These are phyloP conservation scores for Priceomyces melissophilus DNA, from an alignment of 805 yeast species.

Conservation along the genomic window DNA sequence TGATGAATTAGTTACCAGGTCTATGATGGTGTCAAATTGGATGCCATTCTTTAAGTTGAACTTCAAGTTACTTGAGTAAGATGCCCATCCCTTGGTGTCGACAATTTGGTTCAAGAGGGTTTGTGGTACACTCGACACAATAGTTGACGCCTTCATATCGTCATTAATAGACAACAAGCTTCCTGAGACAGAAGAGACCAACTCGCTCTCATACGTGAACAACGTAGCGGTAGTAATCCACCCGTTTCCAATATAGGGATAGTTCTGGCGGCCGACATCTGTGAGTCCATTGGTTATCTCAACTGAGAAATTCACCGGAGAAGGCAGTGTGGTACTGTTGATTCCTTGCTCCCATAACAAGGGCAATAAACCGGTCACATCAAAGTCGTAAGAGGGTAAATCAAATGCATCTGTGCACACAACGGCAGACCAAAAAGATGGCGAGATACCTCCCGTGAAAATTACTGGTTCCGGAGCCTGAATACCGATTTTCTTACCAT, in stretches of 20 bases:
- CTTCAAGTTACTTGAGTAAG: slow-evolving; percentile 30
- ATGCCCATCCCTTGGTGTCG: slow-evolving; percentile 29
- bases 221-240: slow-evolving; percentile 62
- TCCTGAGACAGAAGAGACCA: slow-evolving; percentile 40
- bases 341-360: slow-evolving; percentile 45
- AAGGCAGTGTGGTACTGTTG: slow-evolving; percentile 2
- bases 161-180: slow-evolving; percentile 21
- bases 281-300: slow-evolving; percentile 53
- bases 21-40: slow-evolving; percentile 23
- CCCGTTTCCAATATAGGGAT: slow-evolving; percentile 39
- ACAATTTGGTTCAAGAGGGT: slow-evolving; percentile 37
- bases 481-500: slow-evolving; percentile 57
- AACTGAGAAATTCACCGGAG: slow-evolving; percentile 18
- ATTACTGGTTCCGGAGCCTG: slow-evolving; percentile 70
- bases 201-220: slow-evolving; percentile 49
- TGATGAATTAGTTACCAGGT: slow-evolving; percentile 24
- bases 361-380: slow-evolving; percentile 68
- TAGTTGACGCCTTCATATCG: slow-evolving; percentile 20
- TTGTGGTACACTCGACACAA: slow-evolving; percentile 37
- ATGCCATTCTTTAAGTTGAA: slow-evolving; percentile 40
- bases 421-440: slow-evolving; percentile 76
- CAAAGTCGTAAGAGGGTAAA: slow-evolving; percentile 64
- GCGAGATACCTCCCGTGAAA: slow-evolving; percentile 82
- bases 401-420: slow-evolving; percentile 76
- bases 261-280: slow-evolving; percentile 21